Conservation (phyloP, 768 basidiomycete genomes). For the Daedaleopsis nitida region DNA sequence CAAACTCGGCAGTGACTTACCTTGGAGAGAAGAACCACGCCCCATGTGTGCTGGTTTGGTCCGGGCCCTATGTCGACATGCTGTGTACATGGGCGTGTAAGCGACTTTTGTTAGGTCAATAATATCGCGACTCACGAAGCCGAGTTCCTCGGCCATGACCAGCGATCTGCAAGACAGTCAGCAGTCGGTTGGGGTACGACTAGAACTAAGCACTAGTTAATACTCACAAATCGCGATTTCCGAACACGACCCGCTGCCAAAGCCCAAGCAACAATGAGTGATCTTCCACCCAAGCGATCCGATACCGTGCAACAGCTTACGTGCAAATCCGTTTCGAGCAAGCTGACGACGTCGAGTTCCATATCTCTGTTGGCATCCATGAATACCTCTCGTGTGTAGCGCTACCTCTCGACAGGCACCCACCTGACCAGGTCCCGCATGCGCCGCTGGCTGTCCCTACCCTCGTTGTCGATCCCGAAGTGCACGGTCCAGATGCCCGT, state of each 20-base stretch:
- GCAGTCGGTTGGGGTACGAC: not conserved
- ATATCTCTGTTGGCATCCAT: conserved; percentile 54
- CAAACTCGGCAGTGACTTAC: conserved; percentile 35
- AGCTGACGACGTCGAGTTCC: conserved; percentile 82
- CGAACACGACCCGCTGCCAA: conserved; percentile 67
- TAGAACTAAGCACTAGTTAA: not conserved
- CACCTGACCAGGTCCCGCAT: conserved; percentile 55
- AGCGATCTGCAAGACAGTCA: conserved; percentile 56
- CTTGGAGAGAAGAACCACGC: conserved; percentile 80
- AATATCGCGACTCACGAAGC: conserved; percentile 58
- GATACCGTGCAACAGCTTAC: conserved; percentile 44
- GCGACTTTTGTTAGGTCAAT: not conserved
- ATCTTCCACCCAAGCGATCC: not conserved
- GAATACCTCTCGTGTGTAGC: not conserved
- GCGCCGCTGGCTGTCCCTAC: conserved; percentile 70
- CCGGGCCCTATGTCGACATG: conserved; percentile 89
- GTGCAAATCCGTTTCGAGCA: conserved; percentile 85
- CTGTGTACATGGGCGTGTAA: conserved; percentile 38
- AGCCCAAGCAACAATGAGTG: not conserved
- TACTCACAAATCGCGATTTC: conserved; percentile 79
- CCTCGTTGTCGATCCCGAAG: conserved; percentile 80
- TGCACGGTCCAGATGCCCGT: conserved; percentile 93
- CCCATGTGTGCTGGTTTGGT: conserved; percentile 90
- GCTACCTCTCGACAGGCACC: not conserved
- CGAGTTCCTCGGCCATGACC: conserved; percentile 72